These are phyloP conservation scores for Rutstroemia sp. DNA, from an alignment of 2,329 filamentous ascomycete species.

Conservation along the genomic window DNA sequence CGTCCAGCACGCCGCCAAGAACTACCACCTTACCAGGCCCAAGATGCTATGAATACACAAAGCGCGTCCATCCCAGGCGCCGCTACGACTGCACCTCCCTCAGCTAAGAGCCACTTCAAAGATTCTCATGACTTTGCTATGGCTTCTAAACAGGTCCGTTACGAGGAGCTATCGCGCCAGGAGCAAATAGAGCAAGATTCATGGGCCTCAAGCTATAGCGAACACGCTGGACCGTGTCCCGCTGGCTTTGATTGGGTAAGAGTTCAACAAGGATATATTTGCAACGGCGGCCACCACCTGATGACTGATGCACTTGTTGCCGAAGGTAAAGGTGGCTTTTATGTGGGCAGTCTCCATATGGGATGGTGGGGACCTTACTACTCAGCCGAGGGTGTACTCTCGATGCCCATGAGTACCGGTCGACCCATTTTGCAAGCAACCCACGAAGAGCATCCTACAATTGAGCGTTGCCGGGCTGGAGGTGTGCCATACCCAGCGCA, in stretches of 20 bases:
- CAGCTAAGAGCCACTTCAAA: not conserved
- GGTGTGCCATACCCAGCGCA: too few species aligned
- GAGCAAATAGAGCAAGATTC: constrained; percentile 16
- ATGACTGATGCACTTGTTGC: constrained; percentile 17
- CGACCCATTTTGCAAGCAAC: too few species aligned
- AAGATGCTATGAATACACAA: not conserved
- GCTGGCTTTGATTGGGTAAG: constrained; percentile 11
- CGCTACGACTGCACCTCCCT: constrained; percentile 1
- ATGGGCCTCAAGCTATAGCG: constrained; percentile 13
- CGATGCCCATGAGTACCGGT: too few species aligned
- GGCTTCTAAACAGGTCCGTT: constrained; percentile 14
- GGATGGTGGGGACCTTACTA: constrained; percentile 4
- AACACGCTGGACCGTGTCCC: constrained; percentile 10
- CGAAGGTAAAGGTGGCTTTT: constrained; percentile 18
- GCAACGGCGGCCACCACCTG: constrained; percentile 13
- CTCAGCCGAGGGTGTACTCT: too few species aligned
- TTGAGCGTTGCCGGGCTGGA: too few species aligned
- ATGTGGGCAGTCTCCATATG: not conserved
- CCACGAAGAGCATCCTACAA: too few species aligned
- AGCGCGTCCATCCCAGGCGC: not conserved
- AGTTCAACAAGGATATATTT: constrained; percentile 16
- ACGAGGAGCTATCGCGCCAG: constrained; percentile 4
- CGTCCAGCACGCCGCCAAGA: not conserved
- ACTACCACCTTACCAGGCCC: not conserved
- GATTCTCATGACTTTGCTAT: constrained; percentile 11